A percentile compares a stretch with the other conserved stretches of the same genome.
Conservation (phyloP, 805 yeast species). For the Yamadazyma endophytica region DNA sequence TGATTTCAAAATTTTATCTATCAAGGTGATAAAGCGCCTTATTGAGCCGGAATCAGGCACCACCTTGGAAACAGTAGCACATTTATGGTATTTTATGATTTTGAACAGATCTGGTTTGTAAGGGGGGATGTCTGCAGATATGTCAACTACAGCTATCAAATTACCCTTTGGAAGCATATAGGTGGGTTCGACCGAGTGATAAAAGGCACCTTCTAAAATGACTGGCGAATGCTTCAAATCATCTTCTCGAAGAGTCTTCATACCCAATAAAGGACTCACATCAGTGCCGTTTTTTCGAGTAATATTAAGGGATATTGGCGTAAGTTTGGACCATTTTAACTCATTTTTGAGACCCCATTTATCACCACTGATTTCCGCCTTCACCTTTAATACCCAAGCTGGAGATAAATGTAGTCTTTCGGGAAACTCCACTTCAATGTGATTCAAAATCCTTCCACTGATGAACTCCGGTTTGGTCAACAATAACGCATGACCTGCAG, state of each 20-base stretch:
- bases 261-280: conserved; percentile 53
- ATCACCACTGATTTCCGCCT: conserved; percentile 60
- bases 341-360: conserved; percentile 81
- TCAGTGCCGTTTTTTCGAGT: conserved; percentile 25
- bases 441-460: conserved; percentile 58
- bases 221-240: conserved; percentile 60
- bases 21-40: conserved; percentile 48
- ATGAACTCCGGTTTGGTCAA: conserved; percentile 60
- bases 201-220: conserved; percentile 44
- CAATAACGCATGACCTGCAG: conserved; percentile 64
- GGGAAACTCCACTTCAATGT: conserved; percentile 46
- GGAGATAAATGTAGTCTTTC: conserved; percentile 52
- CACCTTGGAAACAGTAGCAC: conserved; percentile 74
- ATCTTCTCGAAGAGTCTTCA: conserved; percentile 70
- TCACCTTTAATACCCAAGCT: conserved; percentile 65
- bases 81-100: conserved; percentile 58
- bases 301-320: conserved; percentile 46
- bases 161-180: conserved; percentile 21
- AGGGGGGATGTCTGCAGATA: conserved; percentile 67
- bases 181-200: conserved; percentile 6
- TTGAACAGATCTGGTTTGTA: conserved; percentile 58
- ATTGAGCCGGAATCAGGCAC: conserved; percentile 65
- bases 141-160: conserved; percentile 60
- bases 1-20: conserved; percentile 40
- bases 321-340: conserved; percentile 60